Conservation (phyloP, 768 basidiomycete genomes). For the Tylopilus balloui region DNA sequence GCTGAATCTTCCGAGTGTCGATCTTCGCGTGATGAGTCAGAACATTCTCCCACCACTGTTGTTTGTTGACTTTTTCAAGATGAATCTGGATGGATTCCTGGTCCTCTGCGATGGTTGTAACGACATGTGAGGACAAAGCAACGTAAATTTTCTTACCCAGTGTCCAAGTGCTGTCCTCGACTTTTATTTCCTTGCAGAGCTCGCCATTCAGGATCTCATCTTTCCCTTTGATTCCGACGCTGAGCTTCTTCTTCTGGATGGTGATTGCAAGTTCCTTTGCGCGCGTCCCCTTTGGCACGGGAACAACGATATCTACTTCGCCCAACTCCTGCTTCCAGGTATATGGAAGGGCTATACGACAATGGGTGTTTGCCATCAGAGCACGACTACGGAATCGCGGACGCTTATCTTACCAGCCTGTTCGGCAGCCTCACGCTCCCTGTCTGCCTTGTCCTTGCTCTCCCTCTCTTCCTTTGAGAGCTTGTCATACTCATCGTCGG, state of each 20-base stretch:
- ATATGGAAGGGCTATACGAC: constrained; percentile 73
- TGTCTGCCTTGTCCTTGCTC: constrained; percentile 60
- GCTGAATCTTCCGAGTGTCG: constrained; percentile 93
- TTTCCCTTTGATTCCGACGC: constrained; percentile 78
- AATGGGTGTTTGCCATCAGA: constrained; percentile 15
- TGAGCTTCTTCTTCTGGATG: constrained; percentile 79
- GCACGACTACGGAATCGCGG: constrained; percentile 12
- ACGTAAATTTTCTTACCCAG: constrained; percentile 54
- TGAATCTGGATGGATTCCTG: constrained; percentile 67
- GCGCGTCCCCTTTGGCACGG: constrained; percentile 84
- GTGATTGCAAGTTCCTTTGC: constrained; percentile 68
- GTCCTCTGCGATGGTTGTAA: constrained; percentile 56
- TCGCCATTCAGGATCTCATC: constrained; percentile 87
- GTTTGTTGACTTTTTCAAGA: constrained; percentile 81
- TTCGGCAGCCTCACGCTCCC: constrained; percentile 67
- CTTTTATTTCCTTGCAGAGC: constrained; percentile 87
- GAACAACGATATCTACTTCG: constrained; percentile 78
- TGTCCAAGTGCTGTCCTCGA: constrained; percentile 98
- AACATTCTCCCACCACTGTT: constrained; percentile 98
- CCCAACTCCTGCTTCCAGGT: constrained; percentile 86
- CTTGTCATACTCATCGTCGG: constrained; percentile 64
- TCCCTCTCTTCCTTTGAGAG: constrained; percentile 75
- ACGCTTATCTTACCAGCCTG: constrained; percentile 66
- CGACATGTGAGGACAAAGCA: constrained; percentile 4
- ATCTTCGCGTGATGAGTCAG: constrained; percentile 94